Base-by-base conservation (phyloP, 1,284 basidiomycete species). In the Ganoderma boninense region DNA sequence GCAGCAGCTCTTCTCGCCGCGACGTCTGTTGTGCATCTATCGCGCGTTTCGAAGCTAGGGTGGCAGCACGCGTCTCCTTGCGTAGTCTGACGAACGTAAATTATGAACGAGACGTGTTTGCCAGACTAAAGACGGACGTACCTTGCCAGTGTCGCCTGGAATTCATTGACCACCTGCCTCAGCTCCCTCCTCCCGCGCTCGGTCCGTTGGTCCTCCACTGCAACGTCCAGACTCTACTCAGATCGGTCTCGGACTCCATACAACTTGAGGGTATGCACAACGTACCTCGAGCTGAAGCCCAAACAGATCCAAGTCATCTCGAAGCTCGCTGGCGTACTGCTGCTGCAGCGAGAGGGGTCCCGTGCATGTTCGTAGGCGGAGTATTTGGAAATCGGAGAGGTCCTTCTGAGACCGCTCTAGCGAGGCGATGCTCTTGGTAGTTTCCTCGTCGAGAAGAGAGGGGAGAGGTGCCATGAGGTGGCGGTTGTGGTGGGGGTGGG, bases 331-430 rank as follows among this genome's bases (percentile, higher is more conserved):
- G 0, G 90, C 89, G 65, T 93, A 85, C 64, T 89, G 87, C 77
- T 95, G 92, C 75, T 96, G 95, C 6, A 89, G 77, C 0, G 85
- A 78, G 6, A 93, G 80, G 2, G 94, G 90, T 0, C 92, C 93
- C 14, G 80, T 82, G 78, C 92, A 96, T 62, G 82, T 78, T 10
- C 85, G 84, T 63, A 97, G 83, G 6, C 93, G 88, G 0, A 94
- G 92, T 49, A 97, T 86, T 79, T 95, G 93, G 75, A 90, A 90
- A 11, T 89, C 84, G 5, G 83, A 76, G 8, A 97, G 79, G 79
- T 96, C 94, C 6, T 81, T 85, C 71, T 89, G 83, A 6, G 89
- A 86, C 49, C 94, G 83, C 60, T 86, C 82, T 2, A 91, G 80
- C 3, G 84, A 82, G 16, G 83, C 83, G 14, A 94, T 84, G 8